These are phyloP conservation scores for Excoecaria cochinchinensis DNA, from an alignment of 345 rosid genomes.

Conservation along the genomic window DNA sequence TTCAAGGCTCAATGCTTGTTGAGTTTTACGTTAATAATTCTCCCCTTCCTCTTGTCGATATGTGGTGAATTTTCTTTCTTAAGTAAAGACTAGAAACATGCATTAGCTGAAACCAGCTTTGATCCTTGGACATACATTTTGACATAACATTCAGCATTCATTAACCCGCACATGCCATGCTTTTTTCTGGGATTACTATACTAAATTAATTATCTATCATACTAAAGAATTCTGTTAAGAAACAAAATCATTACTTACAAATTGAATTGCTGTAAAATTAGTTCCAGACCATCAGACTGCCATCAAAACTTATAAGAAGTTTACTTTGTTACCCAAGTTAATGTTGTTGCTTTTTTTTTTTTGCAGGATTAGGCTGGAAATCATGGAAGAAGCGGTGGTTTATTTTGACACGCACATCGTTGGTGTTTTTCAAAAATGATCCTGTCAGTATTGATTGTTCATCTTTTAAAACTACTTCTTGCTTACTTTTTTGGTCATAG, in stretches of 20 bases:
- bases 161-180: not conserved
- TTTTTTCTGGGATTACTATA: not conserved
- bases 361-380: slow-evolving; percentile 96
- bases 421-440: slow-evolving; percentile 97
- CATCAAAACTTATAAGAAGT: not conserved
- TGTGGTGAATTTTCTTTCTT: not conserved
- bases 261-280: not conserved
- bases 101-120: not conserved
- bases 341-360: slow-evolving; percentile 2
- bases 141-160: not conserved
- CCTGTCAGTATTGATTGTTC: slow-evolving; percentile 63
- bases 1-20: not conserved
- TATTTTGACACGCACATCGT: slow-evolving; percentile 89
- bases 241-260: not conserved
- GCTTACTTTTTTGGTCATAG: not conserved
- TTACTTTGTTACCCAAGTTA: not conserved
- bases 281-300: not conserved
- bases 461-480: slow-evolving; percentile 1
- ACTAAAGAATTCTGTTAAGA: not conserved
- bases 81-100: not conserved
- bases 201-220: not conserved
- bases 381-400: slow-evolving; percentile 99
- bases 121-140: not conserved
- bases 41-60: no score
- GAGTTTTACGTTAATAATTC: not conserved